Evolutionary conservation across 768 basidiomycete species (phyloP), one percentile per base, ranked within the genome.

Genomic region (Termitomyces sp.): DNA sequence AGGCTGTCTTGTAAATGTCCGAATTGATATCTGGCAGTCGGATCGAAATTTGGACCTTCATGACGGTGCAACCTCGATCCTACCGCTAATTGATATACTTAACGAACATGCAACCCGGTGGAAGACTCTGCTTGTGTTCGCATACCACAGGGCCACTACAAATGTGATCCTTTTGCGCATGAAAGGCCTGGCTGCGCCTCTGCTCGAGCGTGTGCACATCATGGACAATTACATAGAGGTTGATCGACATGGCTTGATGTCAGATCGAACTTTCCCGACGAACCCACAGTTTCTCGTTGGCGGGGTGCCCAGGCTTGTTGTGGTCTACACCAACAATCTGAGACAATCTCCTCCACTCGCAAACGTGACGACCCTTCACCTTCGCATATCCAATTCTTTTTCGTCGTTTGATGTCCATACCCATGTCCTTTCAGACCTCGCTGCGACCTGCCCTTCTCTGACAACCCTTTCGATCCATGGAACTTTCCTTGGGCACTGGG

Each of bases 291-390:
- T 64, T 37, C 35, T 64, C 12, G 39, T 30, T 23, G 59, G 59
- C 7, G 63, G 63, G 17, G 53, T 49, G 10, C 61, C 63, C 3
- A 54, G 46, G 17, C 56, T 64, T 39, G n/a, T 17, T 19, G 21
- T 52, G 11, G 21, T 62, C 1, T 44, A 49, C 16, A 52, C 50
- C 3, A 56, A 59, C 27, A 52, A 48, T 10, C 64, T 71, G 16
- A 48, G 65, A 40, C 56, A 60, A 39, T 41, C 69, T 11, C 68
- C 72, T 17, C 62, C 61, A 14, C 57, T 75, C 11, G 52, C 61
- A 3, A 72, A 67, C 45, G 32, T 76, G 19, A 71, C 69, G 7
- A 68, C 70, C 8, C 64, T 76, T 23, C 63, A 70, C 53, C 63
- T 73, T 12, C 63, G 67, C 47, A 52, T 60, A 19, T 52, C 63